Evolutionary conservation across 2,329 filamentous ascomycete species (phyloP).

Genomic region (Fusarium tuaranense): DNA sequence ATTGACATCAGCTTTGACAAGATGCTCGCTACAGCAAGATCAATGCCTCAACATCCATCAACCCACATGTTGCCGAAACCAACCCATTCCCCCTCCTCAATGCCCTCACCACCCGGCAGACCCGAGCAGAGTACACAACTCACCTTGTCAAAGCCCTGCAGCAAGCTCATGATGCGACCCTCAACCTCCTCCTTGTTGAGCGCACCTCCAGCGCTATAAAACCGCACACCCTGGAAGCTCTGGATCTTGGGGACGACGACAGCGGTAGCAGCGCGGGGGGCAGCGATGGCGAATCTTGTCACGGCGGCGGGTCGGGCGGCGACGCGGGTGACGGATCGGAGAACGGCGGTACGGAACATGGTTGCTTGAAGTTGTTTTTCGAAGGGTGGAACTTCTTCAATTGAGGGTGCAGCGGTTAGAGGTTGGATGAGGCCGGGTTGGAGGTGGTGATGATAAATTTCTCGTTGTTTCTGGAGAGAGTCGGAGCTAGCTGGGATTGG

Average conservation of each 20-base stretch:
- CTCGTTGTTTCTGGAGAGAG: constrained; percentile 51
- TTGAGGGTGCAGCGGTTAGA: constrained; percentile 15
- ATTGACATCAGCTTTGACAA: constrained; percentile 11
- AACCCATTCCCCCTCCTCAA: background rate
- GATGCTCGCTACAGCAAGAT: background rate
- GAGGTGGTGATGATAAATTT: constrained; percentile 58
- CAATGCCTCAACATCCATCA: constrained; percentile 2
- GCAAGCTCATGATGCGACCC: constrained; percentile 89
- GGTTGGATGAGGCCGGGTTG: constrained; percentile 27
- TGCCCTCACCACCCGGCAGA: background rate
- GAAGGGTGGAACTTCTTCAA: constrained; percentile 21
- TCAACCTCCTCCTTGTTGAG: constrained; percentile 88
- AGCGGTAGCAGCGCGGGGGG: constrained; percentile 62
- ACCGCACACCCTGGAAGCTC: constrained; percentile 77
- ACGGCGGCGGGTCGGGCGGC: constrained; percentile 64
- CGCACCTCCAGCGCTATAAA: constrained; percentile 86
- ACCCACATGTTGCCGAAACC: constrained; percentile 1
- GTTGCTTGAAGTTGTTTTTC: constrained; percentile 13
- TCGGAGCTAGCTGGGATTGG: constrained; percentile 46
- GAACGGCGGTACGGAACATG: constrained; percentile 92
- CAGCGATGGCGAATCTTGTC: constrained; percentile 70
- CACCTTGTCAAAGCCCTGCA: constrained; percentile 96
- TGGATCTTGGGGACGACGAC: constrained; percentile 71
- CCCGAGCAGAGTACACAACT: constrained; percentile 23
- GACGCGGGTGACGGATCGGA: constrained; percentile 78